These are phyloP conservation scores for Apiotrichum domesticum DNA, from an alignment of 1,284 basidiomycete genomes.

Conservation along the genomic window DNA sequence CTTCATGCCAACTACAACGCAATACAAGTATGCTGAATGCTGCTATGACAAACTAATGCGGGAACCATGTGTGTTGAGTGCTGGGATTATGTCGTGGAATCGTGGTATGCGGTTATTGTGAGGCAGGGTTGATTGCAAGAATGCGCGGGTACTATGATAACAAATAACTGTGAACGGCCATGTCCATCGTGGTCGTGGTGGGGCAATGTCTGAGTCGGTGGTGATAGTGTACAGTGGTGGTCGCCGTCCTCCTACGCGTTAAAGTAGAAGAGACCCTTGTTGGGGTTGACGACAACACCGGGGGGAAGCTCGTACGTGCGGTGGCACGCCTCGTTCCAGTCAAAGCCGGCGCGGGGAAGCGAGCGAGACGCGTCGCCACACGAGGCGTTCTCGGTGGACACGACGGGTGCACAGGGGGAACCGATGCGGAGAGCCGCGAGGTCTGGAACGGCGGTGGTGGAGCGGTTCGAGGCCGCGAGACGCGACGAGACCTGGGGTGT, in stretches of 20 bases:
- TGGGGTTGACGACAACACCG: conserved; percentile 32
- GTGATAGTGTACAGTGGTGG: too few relatives aligned
- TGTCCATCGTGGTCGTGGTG: too few relatives aligned
- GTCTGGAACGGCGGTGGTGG: neutral
- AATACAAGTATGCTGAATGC: neutral
- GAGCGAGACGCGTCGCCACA: conserved; percentile 6
- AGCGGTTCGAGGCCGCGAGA: neutral
- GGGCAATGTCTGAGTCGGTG: too few relatives aligned
- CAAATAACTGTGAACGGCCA: too few relatives aligned
- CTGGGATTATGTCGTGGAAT: too few relatives aligned
- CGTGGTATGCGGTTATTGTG: too few relatives aligned
- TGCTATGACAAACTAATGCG: conserved; percentile 1
- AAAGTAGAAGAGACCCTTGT: conserved; percentile 44
- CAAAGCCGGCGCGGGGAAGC: conserved; percentile 27
- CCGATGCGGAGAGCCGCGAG: conserved; percentile 4
- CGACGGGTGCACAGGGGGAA: conserved; percentile 1
- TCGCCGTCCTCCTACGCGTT: conserved; percentile 9
- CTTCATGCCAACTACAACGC: conserved; percentile 1
- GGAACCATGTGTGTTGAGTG: neutral
- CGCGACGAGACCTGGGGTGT: conserved; percentile 6
- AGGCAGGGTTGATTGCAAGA: too few relatives aligned
- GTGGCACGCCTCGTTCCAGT: conserved; percentile 27
- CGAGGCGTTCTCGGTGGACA: conserved; percentile 9
- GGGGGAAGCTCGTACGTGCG: conserved; percentile 39
- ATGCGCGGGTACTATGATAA: too few relatives aligned